Evolutionary conservation across 768 basidiomycete species (phyloP), one percentile per base, ranked within the genome.

Genomic region (Mycena floridula): DNA sequence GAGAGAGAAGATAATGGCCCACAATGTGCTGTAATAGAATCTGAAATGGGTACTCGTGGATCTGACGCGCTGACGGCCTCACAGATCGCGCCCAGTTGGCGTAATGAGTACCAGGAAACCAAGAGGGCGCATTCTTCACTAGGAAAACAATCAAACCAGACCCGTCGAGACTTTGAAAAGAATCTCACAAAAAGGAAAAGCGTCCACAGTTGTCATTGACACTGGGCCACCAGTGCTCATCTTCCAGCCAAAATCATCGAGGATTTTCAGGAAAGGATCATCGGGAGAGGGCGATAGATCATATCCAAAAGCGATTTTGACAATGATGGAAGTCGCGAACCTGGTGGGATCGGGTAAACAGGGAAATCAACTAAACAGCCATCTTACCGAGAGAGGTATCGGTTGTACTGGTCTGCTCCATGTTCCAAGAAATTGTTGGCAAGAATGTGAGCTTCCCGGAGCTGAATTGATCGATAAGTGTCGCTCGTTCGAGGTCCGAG

Each of bases 1-100:
- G 30, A 12, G 21, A 35, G 40, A 13, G 48, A 38, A n/a, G 39
- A 40, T 24, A n/a, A n/a, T n/a, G 35, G 40, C 58, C 8, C 35
- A 70, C 70, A 58, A 70, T 58, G 25, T 59, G 54, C 23, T 56
- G 39, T 53, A 60, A 57, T 11, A 64, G 58, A 11, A 55, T 48
- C 6, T 58, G 48, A 41, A 58, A 65, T 4, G 70, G 69, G 18
- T 54, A 50, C 18, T 67, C 51, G 26, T 59, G 52, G 49, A 66
- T 54, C 11, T 53, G 43, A 11, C 55, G 45, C 2, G 50, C 37
- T 11, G 39, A 23, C 20, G 18, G 37, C 13, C 50, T 27, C 47
- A 49, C 58, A 7, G 53, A 37, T 3, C 46, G 24, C 15, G 62
- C 60, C 5, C 45, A 52, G 9, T 28, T 37, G 1, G 48, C 55